Evolutionary conservation across 805 yeast genomes (phyloP).

Genomic region (Zygoascus bituminiphila): DNA sequence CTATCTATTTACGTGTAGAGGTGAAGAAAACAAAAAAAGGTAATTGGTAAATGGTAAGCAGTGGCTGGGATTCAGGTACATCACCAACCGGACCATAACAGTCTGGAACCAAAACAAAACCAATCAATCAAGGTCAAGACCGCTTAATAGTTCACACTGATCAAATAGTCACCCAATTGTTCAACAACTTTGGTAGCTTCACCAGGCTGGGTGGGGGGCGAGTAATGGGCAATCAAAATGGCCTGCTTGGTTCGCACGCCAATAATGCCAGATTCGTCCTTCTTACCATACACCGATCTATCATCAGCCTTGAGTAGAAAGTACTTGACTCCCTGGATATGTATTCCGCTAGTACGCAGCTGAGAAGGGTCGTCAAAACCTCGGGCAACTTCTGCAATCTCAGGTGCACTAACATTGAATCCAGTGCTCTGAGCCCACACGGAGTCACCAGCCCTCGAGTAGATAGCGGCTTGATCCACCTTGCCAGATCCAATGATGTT

Average conservation of each 20-base stretch:
- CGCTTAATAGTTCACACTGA: constrained; percentile 67
- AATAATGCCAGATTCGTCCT: constrained; percentile 78
- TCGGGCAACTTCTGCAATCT: constrained; percentile 61
- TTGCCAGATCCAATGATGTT: constrained; percentile 81
- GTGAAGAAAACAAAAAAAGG: too few species aligned
- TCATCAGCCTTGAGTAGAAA: constrained; percentile 84
- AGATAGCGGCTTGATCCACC: constrained; percentile 86
- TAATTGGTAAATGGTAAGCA: too few species aligned
- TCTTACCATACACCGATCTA: constrained; percentile 87
- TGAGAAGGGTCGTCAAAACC: constrained; percentile 76
- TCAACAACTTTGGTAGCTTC: constrained; percentile 94
- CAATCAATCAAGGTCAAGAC: background rate
- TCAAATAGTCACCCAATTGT: constrained; percentile 90
- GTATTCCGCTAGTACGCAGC: constrained; percentile 81
- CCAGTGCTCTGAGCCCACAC: constrained; percentile 83
- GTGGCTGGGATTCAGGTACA: too few species aligned
- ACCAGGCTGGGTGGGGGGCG: constrained; percentile 75
- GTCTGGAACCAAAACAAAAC: background rate
- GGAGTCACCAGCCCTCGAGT: constrained; percentile 90
- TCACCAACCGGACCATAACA: too few species aligned
- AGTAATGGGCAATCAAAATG: constrained; percentile 87
- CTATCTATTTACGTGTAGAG: too few species aligned
- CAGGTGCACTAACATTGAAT: constrained; percentile 55
- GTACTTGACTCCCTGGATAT: constrained; percentile 77
- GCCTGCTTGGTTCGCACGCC: constrained; percentile 94